These are phyloP conservation scores for Canavalia gladiata DNA, from an alignment of 306 rosid species.

Conservation along the genomic window DNA sequence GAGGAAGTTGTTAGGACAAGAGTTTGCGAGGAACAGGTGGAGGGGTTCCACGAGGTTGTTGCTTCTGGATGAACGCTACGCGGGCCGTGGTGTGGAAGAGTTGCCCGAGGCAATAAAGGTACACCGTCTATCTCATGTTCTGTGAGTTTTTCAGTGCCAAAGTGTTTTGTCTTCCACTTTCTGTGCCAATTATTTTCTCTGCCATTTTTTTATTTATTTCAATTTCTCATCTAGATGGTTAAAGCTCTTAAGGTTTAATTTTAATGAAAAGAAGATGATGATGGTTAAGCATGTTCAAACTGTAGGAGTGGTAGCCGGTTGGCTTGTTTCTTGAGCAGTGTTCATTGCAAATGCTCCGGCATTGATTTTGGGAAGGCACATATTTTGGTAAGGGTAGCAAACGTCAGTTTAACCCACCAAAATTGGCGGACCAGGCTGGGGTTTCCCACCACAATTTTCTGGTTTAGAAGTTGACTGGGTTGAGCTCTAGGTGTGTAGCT, in stretches of 20 bases:
- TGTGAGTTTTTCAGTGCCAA: constrained; percentile 52
- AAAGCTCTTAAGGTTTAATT: neutral
- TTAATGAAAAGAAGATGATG: neutral
- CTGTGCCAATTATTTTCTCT: neutral
- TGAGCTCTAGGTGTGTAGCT: neutral
- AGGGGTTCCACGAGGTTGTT: constrained; percentile 82
- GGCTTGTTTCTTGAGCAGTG: constrained; percentile 6
- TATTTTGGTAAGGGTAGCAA: neutral
- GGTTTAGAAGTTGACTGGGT: neutral
- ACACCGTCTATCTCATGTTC: constrained; percentile 44
- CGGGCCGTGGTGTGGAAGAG: constrained; percentile 57
- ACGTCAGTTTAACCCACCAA: no score
- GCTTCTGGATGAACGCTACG: constrained; percentile 77
- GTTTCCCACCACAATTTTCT: neutral
- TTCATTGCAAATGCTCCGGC: neutral
- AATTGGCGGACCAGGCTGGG: no score
- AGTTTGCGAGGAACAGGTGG: constrained; percentile 71
- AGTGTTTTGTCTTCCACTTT: neutral
- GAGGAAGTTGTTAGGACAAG: constrained; percentile 76
- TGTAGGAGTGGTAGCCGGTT: neutral
- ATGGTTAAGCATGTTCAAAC: constrained; percentile 16
- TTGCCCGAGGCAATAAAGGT: constrained; percentile 95
- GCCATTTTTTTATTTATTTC: neutral
- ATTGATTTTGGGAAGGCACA: neutral
- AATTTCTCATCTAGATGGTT: neutral